Percentiles rank a stretch among this genome's conserved stretches.
Conservation (phyloP, 1,284 basidiomycete genomes). For the Bondarzewia mesenterica region DNA sequence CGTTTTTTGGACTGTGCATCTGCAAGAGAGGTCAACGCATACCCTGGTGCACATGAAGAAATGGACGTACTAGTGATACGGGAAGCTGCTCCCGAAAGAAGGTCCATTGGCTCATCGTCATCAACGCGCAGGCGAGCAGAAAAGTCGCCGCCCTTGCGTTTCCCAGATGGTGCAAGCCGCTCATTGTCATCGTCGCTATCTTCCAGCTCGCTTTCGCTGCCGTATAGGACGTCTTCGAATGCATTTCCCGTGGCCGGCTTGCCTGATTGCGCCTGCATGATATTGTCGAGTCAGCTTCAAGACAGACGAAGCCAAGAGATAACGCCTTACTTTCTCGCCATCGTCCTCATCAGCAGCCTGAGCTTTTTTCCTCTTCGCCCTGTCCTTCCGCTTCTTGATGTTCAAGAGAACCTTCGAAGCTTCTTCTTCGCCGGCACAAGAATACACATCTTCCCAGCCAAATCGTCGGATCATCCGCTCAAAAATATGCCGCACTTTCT, state of each 20-base stretch:
- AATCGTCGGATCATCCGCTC: slow-evolving; percentile 93
- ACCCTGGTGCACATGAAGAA: slow-evolving; percentile 3
- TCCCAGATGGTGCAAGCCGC: slow-evolving; percentile 18
- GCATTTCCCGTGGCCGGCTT: slow-evolving; percentile 70
- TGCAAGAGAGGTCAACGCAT: slow-evolving; percentile 20
- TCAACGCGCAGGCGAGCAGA: slow-evolving; percentile 76
- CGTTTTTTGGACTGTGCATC: slow-evolving; percentile 45
- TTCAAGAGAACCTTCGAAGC: slow-evolving; percentile 77
- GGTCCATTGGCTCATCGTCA: slow-evolving; percentile 93
- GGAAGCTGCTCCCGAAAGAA: slow-evolving; percentile 79
- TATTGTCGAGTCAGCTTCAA: not conserved
- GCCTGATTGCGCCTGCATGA: slow-evolving; percentile 26
- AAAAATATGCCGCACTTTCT: slow-evolving; percentile 93
- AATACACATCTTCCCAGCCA: slow-evolving; percentile 79
- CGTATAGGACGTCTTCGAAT: slow-evolving; percentile 93
- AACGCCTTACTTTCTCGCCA: slow-evolving; percentile 33
- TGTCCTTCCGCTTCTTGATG: slow-evolving; percentile 88
- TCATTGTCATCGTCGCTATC: slow-evolving; percentile 65
- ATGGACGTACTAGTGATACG: slow-evolving; percentile 57
- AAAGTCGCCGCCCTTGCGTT: slow-evolving; percentile 26
- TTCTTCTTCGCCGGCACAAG: slow-evolving; percentile 69
- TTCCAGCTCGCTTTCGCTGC: slow-evolving; percentile 82
- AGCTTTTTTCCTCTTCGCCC: slow-evolving; percentile 68
- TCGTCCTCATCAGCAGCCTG: slow-evolving; percentile 47
- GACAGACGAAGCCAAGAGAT: not conserved